Conservation (phyloP, 169 alveolate genomes). For the Plasmodium inui region DNA sequence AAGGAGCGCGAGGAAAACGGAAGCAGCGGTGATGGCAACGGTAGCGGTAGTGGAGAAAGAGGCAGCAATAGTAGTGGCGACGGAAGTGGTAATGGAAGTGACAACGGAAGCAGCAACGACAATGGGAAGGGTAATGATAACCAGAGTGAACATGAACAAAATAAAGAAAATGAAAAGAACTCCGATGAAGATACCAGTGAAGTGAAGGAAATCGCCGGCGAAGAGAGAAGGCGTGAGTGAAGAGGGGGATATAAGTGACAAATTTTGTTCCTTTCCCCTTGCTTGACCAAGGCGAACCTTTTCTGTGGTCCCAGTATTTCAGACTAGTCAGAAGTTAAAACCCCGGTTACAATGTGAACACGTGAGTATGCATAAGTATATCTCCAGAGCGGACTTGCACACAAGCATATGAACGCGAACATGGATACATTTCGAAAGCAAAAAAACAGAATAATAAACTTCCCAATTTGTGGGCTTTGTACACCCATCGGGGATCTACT, state of each 20-base stretch:
- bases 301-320: background rate
- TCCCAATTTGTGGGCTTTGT: background rate
- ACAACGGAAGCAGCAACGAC: background rate
- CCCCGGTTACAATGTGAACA: background rate
- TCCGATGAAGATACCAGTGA: constrained; percentile 4
- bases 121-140: background rate
- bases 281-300: background rate
- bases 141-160: background rate
- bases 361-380: background rate
- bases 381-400: background rate
- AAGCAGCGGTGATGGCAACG: background rate
- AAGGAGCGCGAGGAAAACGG: background rate
- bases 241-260: background rate
- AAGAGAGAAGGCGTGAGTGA: background rate
- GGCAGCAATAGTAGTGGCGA: background rate
- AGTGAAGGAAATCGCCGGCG: constrained; percentile 18
- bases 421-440: background rate
- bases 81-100: background rate
- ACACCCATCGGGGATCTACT: background rate
- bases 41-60: background rate
- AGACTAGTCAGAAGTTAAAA: background rate
- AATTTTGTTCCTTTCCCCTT: background rate
- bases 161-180: constrained; percentile 10
- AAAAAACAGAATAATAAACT: background rate
- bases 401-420: background rate